Base-by-base conservation (phyloP, 352 stramenopile species). In the Globisporangium rhizosaccharum region DNA sequence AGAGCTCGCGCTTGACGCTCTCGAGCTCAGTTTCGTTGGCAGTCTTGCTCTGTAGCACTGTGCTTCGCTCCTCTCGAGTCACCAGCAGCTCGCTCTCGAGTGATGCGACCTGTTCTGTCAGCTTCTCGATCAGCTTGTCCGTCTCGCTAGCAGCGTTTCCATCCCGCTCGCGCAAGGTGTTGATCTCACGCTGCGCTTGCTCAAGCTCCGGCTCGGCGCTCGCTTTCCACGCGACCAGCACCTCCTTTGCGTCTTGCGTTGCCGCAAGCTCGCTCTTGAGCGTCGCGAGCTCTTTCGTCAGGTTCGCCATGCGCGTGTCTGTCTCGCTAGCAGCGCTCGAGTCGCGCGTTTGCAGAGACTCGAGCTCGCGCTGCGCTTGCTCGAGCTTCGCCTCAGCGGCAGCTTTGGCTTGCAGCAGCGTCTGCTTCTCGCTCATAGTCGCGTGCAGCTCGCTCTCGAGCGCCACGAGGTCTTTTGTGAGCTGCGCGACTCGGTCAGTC, bases 191-290 rank as follows among this genome's bases (percentile, higher is more conserved):
- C 53, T 57, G 8, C 25, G 47, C 33, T 7, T 18, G 20, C n/a
- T 57, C 37, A 15, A 51, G 30, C 23, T 57, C 20, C 12, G 33
- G 2, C 46, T 53, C 54, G 23, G 18, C 33, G 9, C 37, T 42
- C 10, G 44, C 36, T 1, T 60, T 45, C 8, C 20, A 46, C 26
- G 48, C 33, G 7, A 42, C 18, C 11, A 63, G 36, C 18, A 17
- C n/a, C 6, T 36, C 18, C 4, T 37, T 53, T 4, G 50, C 51
- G 4, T 20, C 23, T 12, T 44, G 39, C 7, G 17, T 26, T 10
- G 23, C 10, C n/a, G 23, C 49, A 8, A 63, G 50, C 20, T 52
- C 37, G n/a, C 56, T 53, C 49, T 57, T 30, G 9, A 52, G 17
- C 28, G 39, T 8, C 5, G 39, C 26, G 4, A 57, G 10, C 8